Conservation (phyloP, 1,139 yeast genomes). For the Pichia terricola region DNA sequence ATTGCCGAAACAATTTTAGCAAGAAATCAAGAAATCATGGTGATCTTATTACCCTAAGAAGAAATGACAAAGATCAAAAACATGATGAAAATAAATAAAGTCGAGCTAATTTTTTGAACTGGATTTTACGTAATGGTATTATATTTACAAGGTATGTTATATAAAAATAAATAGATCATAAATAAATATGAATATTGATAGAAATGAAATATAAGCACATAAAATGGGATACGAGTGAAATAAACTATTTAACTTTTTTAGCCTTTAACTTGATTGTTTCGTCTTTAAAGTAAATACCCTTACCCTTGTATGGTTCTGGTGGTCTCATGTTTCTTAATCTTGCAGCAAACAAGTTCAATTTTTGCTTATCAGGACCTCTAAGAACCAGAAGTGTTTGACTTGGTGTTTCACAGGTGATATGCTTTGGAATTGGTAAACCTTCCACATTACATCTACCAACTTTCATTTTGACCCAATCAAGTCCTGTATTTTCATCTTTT, state of each 20-base stretch:
- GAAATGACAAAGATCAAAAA: no score
- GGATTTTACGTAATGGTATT: no score
- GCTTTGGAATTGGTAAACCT: constrained; percentile 61
- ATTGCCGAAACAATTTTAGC: neutral
- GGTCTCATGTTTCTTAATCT: constrained; percentile 77
- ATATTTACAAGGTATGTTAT: no score
- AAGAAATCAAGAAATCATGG: no score
- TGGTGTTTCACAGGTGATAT: constrained; percentile 66
- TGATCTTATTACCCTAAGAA: no score
- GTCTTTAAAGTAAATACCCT: constrained; percentile 87
- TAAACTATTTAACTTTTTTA: constrained; percentile 71
- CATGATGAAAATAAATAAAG: no score
- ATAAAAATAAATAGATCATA: no score
- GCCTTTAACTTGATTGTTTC: constrained; percentile 88
- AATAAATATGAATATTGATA: no score
- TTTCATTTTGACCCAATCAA: constrained; percentile 58
- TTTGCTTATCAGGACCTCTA: constrained; percentile 84
- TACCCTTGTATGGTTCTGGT: constrained; percentile 98
- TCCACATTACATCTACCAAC: constrained; percentile 78
- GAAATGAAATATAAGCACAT: no score
- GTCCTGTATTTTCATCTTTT: constrained; percentile 36
- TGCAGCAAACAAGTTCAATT: constrained; percentile 83
- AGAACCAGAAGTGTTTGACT: constrained; percentile 80
- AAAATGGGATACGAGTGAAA: neutral
- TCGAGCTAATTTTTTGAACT: no score